Evolutionary conservation across 257 asterid species (phyloP), one percentile per base, ranked within the genome.

Genomic region (Fraxinus excelsior): DNA sequence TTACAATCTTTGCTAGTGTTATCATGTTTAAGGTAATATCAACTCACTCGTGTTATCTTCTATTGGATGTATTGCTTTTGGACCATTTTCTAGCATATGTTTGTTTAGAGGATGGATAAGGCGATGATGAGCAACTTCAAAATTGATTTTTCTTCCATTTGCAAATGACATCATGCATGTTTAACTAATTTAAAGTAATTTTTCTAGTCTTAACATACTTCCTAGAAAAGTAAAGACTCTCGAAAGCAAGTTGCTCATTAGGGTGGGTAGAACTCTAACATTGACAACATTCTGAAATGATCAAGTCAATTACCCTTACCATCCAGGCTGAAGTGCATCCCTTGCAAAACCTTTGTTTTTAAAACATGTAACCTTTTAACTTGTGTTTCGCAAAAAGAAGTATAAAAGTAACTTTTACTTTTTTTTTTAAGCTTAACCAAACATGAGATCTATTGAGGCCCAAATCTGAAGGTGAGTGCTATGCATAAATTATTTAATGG

Each of bases 1-100:
- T 94, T 28, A 91, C 98, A 29, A 91, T 94, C 37, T 84, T 94
- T 76, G 97, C 98, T 69, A 94, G 97, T 56, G 84, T 91, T 40
- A 90, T 91, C 44, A 94, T 94, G 98, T 94, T 89, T 80, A 94
- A 89, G 97, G 96, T 93, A 87, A 78, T 58, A 76, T 21, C 28
- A 29, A 46, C 68, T 67, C 26, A 42, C 29, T 37, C 34, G 6
- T 62, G 51, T 71, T 21, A 68, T 74, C 70, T 75, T 40, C 37
- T n/a, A 0, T 10, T 56, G 26, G 14, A 19, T 51, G n/a, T 44
- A 44, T 44, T 13, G 5, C 13, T 44, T 44, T 3, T 1, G 19
- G 5, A 42, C 3, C 25, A 25, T 1, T 51, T 51, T 51, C 62
- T 51, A 19, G 62, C 25, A 1, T 51, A 19, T 5, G 13, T 19